A percentile compares a stretch with the other conserved stretches of the same genome.
Conservation (phyloP, 1,284 basidiomycete genomes). For the Fistulinella cinereoalba region DNA sequence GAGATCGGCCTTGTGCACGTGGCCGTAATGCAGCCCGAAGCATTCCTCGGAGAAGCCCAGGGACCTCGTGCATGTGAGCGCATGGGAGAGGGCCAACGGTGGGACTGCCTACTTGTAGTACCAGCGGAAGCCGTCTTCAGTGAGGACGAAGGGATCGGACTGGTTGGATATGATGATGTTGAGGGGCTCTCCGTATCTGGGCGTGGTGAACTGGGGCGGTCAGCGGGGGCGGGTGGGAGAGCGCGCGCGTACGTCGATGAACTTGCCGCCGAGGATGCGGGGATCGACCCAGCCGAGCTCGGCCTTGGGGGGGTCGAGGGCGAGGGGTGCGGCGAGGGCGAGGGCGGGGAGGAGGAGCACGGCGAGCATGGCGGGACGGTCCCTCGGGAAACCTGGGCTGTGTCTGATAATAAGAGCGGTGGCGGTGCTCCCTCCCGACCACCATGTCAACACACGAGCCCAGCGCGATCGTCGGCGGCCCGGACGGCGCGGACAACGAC, state of each 20-base stretch:
- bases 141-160: conserved; percentile 67
- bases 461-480: conserved; percentile 1
- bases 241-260: conserved; percentile 55
- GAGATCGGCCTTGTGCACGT: conserved; percentile 63
- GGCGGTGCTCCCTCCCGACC: no score
- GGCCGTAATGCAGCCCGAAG: conserved; percentile 66
- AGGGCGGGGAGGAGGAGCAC: conserved; percentile 17
- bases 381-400: no score
- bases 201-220: conserved; percentile 55
- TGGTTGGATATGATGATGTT: conserved; percentile 59
- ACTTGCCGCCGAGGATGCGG: conserved; percentile 60
- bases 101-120: conserved; percentile 49
- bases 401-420: conserved; percentile 24
- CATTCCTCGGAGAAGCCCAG: conserved; percentile 78
- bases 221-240: background rate
- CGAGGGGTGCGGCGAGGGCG: conserved; percentile 13
- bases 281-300: conserved; percentile 67
- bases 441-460: conserved; percentile 16
- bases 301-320: conserved; percentile 15
- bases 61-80: conserved; percentile 46
- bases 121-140: conserved; percentile 57
- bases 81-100: background rate
- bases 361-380: background rate
- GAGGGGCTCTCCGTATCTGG: conserved; percentile 66
- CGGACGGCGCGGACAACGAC: conserved; percentile 35